Evolutionary conservation across 2,329 filamentous ascomycete species (phyloP).

Genomic region (Ilyonectria mors-panacis): DNA sequence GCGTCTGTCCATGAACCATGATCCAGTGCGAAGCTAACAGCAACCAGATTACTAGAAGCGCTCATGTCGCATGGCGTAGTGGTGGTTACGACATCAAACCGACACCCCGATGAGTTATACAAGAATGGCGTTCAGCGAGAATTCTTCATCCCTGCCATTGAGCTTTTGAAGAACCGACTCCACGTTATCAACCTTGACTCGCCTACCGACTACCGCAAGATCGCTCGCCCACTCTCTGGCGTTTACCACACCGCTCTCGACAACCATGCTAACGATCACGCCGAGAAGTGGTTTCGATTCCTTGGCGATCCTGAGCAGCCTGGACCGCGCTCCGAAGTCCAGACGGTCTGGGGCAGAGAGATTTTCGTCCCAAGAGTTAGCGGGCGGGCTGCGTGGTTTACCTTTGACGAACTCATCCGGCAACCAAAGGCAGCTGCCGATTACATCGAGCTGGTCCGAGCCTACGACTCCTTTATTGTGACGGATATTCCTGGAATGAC

Average conservation of each 20-base stretch:
- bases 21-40: slow-evolving; percentile 32
- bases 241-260: slow-evolving; percentile 95
- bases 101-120: slow-evolving; percentile 96
- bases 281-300: slow-evolving; percentile 96
- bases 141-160: slow-evolving; percentile 95
- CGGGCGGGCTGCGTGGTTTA: slow-evolving; percentile 90
- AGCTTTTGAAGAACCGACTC: slow-evolving; percentile 86
- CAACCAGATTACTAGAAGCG: slow-evolving; percentile 79
- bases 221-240: slow-evolving; percentile 90
- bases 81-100: slow-evolving; percentile 94
- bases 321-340: slow-evolving; percentile 80
- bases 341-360: slow-evolving; percentile 93
- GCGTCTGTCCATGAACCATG: slow-evolving; percentile 31
- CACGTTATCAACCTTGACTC: slow-evolving; percentile 96
- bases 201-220: slow-evolving; percentile 96
- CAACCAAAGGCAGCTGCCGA: slow-evolving; percentile 92
- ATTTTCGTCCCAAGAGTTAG: slow-evolving; percentile 90
- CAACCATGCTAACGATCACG: slow-evolving; percentile 81
- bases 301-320: slow-evolving; percentile 87
- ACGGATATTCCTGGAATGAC: slow-evolving; percentile 96
- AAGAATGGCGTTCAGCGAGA: slow-evolving; percentile 98
- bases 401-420: slow-evolving; percentile 92
- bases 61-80: slow-evolving; percentile 98
- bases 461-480: slow-evolving; percentile 93
- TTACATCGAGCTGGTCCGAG: slow-evolving; percentile 91